Conservation (phyloP, 2,329 filamentous ascomycete genomes). For the Verticillium nubilum region DNA sequence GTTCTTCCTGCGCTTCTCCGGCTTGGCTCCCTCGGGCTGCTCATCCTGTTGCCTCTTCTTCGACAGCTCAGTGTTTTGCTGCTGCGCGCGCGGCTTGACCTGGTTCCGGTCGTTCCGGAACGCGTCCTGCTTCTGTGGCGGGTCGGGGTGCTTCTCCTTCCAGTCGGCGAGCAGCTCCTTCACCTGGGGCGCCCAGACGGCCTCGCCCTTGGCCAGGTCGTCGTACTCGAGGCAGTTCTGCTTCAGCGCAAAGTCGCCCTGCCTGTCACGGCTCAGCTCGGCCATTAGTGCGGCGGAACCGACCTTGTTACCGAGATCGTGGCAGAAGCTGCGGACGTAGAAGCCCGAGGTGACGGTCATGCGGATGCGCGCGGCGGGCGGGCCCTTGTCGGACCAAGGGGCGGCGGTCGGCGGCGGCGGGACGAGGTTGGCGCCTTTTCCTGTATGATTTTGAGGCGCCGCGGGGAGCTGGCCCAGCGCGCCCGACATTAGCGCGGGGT, state of each 20-base stretch:
- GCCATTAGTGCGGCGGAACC: conserved; percentile 83
- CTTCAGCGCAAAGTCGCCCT: conserved; percentile 71
- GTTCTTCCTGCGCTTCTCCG: conserved; percentile 8
- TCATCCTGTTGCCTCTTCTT: conserved; percentile 11
- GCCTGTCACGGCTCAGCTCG: conserved; percentile 71
- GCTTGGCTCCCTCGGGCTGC: conserved; percentile 5
- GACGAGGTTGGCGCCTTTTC: conserved; percentile 48
- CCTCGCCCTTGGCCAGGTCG: conserved; percentile 70
- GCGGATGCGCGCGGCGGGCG: conserved; percentile 74
- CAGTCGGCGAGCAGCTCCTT: conserved; percentile 38
- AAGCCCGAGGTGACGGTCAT: conserved; percentile 95
- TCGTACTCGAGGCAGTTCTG: conserved; percentile 72
- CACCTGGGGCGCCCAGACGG: conserved; percentile 77
- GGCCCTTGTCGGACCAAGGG: conserved; percentile 55
- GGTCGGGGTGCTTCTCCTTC: conserved; percentile 21
- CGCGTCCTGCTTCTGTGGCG: conserved; percentile 13
- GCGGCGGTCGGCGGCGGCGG: conserved; percentile 43
- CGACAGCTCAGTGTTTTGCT: conserved; percentile 5
- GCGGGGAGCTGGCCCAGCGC: conserved; percentile 46
- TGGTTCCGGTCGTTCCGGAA: conserved; percentile 8
- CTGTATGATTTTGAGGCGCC: conserved; percentile 22
- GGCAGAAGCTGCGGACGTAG: conserved; percentile 90
- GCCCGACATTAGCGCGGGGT: conserved; percentile 50
- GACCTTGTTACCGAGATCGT: conserved; percentile 81
- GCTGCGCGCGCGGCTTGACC: conserved; percentile 4